These are phyloP conservation scores for Penicillium sumatraense DNA, from an alignment of 2,329 filamentous ascomycete species.

Conservation along the genomic window DNA sequence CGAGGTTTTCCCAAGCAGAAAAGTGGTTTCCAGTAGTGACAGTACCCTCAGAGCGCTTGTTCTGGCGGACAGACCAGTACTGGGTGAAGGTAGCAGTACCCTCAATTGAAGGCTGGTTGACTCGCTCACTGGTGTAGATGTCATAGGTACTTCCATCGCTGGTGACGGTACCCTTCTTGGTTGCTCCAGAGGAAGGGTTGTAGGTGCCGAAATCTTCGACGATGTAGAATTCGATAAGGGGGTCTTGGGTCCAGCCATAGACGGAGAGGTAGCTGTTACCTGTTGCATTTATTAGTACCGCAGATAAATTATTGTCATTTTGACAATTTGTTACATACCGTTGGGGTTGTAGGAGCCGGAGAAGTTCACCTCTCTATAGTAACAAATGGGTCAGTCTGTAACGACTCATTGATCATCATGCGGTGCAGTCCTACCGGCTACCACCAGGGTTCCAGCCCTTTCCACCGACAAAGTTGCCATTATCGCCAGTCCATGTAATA, in stretches of 20 bases:
- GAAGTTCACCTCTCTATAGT: conserved; percentile 33
- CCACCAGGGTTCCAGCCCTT: conserved; percentile 63
- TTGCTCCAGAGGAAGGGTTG: conserved; percentile 34
- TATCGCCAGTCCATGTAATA: conserved; percentile 15
- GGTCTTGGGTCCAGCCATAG: conserved; percentile 49
- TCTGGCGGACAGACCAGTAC: conserved; percentile 47
- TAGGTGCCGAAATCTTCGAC: conserved; percentile 40
- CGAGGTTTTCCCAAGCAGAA: conserved; percentile 38
- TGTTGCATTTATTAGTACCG: conserved; percentile 2
- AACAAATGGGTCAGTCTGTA: neutral
- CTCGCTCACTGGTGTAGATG: conserved; percentile 43
- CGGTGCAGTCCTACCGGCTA: conserved; percentile 45
- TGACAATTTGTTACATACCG: neutral
- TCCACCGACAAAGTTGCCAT: conserved; percentile 40
- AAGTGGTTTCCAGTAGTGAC: conserved; percentile 45
- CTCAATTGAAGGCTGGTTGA: conserved; percentile 45
- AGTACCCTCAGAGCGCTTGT: conserved; percentile 39
- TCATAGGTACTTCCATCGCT: conserved; percentile 44
- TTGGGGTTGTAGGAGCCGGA: conserved; percentile 32
- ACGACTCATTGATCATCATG: neutral
- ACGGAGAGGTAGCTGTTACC: conserved; percentile 41
- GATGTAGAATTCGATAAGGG: conserved; percentile 45
- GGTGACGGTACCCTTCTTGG: conserved; percentile 38
- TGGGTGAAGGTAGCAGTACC: conserved; percentile 49
- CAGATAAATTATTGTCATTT: neutral